Conservation (phyloP, 176 grass and related monocot genomes). For the Oryza longistaminata region DNA sequence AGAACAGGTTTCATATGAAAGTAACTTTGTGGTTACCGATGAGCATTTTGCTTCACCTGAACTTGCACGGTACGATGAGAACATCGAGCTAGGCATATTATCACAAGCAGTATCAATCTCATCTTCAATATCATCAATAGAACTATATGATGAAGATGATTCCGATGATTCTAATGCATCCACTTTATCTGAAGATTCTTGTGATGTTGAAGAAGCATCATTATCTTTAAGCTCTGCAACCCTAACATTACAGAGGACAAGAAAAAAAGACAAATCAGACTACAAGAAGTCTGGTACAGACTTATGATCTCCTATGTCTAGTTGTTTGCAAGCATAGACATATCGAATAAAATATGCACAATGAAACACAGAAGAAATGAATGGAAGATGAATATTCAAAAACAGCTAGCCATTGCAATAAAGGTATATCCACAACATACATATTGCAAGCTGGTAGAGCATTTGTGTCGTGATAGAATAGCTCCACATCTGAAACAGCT, state of each 20-base stretch:
- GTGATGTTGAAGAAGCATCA: slow-evolving; percentile 60
- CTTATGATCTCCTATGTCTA: not conserved
- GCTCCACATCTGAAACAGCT: slow-evolving; percentile 41
- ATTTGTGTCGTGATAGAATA: slow-evolving; percentile 38
- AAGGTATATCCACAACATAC: slow-evolving; percentile 41
- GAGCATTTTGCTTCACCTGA: slow-evolving; percentile 37
- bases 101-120: slow-evolving; percentile 31
- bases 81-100: slow-evolving; percentile 41
- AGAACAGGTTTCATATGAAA: slow-evolving; percentile 43
- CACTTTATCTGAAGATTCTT: slow-evolving; percentile 62
- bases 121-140: slow-evolving; percentile 60
- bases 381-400: not conserved
- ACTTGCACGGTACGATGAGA: slow-evolving; percentile 31
- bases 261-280: not conserved
- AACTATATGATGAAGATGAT: slow-evolving; percentile 71
- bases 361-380: slow-evolving; percentile 18
- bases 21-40: slow-evolving; percentile 43
- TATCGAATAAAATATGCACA: slow-evolving; percentile 5
- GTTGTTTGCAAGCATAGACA: not conserved
- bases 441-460: slow-evolving; percentile 33
- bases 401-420: not conserved
- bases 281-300: slow-evolving; percentile 1
- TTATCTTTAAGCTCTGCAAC: slow-evolving; percentile 47
- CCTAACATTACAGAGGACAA: slow-evolving; percentile 38
- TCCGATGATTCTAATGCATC: slow-evolving; percentile 63